phyloP scores from a whole-genome alignment of 306 rosid genomes.

The Castanospermum australe region DNA sequence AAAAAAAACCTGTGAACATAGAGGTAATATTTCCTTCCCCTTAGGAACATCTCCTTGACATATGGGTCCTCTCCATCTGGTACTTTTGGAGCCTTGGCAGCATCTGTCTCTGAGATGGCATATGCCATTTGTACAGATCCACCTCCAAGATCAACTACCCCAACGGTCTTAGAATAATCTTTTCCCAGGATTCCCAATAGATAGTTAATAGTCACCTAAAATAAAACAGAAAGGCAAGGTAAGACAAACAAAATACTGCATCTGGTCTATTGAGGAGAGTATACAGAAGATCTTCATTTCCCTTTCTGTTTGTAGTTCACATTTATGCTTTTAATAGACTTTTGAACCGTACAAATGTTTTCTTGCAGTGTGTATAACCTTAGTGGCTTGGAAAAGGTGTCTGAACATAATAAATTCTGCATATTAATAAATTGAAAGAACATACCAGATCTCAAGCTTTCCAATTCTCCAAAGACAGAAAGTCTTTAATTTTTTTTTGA shows the following conservation, averaged over 20 bases:
- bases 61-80: constrained; percentile 60
- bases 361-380: not conserved
- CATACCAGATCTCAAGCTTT: constrained; percentile 13
- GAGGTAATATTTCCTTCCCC: constrained; percentile 72
- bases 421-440: constrained; percentile 13
- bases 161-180: constrained; percentile 72
- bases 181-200: constrained; percentile 81
- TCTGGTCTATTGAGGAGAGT: not conserved
- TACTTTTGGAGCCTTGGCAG: constrained; percentile 62
- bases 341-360: not conserved
- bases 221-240: constrained; percentile 30
- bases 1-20: constrained; percentile 89
- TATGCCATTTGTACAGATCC: constrained; percentile 99
- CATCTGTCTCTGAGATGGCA: constrained; percentile 75
- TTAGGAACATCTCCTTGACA: constrained; percentile 72
- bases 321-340: not conserved
- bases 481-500: not conserved
- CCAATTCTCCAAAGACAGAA: not conserved
- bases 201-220: constrained; percentile 84
- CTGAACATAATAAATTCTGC: not conserved
- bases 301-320: not conserved
- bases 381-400: not conserved
- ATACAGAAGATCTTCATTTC: not conserved
- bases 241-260: constrained; percentile 10
- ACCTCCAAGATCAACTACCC: constrained; percentile 96